Base-by-base conservation (phyloP, 176 grass and related monocot species). In the Ampelocalamus luodianensis region DNA sequence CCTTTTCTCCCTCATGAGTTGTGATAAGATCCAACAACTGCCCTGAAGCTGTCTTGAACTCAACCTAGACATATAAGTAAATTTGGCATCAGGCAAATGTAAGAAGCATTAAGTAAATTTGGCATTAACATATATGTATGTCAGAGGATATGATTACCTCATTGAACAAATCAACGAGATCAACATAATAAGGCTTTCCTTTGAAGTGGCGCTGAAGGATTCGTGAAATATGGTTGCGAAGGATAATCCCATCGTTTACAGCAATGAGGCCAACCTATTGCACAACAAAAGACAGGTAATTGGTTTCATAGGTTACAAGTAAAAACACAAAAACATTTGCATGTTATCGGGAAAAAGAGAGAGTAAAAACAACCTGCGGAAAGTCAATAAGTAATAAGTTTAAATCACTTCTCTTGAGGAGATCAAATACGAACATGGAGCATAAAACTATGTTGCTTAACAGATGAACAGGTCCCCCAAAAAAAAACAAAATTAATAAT, bases 241-340 rank as follows among this genome's bases (percentile, higher is more conserved):
- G 93, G 76, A 99, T 91, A 87, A 96, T 94, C 37, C 93, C 93
- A 90, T 99, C 96, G 23, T 96, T 99, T 81, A 89, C 87, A 87
- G 96, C 96, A 92, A 99, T 99, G 44, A 99, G 93, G 40, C 96
- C 96, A 91, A 99, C 93, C 96, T 98, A 88, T 87, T 80, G 80
- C 29, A 82, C 79, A 65, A 79, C 37, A 53, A 80, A 88, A 67
- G n/a, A 45, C n/a, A 43, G 76, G 65, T n/a, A 86, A 56, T 32
- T 42, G 38, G 59, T 88, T 80, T 51, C 36, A 76, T 24, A 38
- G 14, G 18, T 76, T 83, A 50, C 36, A 85, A 55, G 27, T 22
- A 38, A 59, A 83, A 78, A 71, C 44, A 63, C 39, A 16, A n/a
- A 62, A 50, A 10, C 5, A 49, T 18, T n/a, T 65, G 16, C 5